phyloP scores from a whole-genome alignment of 2,329 filamentous ascomycete species.

The Epichloe uncinata region DNA sequence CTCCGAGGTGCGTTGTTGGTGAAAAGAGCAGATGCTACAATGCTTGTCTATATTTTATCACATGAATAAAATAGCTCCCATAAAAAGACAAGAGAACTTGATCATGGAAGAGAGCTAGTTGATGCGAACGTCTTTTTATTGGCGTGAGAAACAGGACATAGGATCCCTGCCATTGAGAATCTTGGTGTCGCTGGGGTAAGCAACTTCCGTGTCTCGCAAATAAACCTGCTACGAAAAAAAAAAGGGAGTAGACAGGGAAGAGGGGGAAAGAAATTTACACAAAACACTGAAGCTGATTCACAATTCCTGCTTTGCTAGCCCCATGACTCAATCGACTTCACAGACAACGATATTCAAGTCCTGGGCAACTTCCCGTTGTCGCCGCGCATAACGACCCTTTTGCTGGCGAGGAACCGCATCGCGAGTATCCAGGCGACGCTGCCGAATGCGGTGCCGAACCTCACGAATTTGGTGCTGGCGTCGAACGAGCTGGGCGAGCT shows the following conservation, averaged over 20 bases:
- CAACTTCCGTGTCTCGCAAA: slow-evolving; percentile 13
- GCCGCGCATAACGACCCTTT: slow-evolving; percentile 73
- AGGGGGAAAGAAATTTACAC: background rate
- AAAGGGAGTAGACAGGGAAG: background rate
- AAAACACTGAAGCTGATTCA: background rate
- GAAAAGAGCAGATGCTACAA: slow-evolving; percentile 97
- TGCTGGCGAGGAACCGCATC: slow-evolving; percentile 83
- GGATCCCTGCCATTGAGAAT: slow-evolving; percentile 96
- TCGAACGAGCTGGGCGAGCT: slow-evolving; percentile 74
- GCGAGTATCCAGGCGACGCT: slow-evolving; percentile 66
- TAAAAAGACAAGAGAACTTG: slow-evolving; percentile 29
- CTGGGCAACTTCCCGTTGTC: slow-evolving; percentile 89
- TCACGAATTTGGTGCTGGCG: slow-evolving; percentile 70
- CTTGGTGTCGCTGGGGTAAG: slow-evolving; percentile 83
- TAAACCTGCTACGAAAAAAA: background rate
- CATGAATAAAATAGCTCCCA: background rate
- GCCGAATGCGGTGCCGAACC: slow-evolving; percentile 62
- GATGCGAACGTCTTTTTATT: slow-evolving; percentile 50
- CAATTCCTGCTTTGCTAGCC: slow-evolving; percentile 39
- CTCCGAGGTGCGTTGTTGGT: slow-evolving; percentile 79
- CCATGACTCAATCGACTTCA: slow-evolving; percentile 94
- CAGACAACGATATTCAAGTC: slow-evolving; percentile 89
- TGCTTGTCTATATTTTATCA: slow-evolving; percentile 14
- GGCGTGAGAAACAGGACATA: slow-evolving; percentile 63
- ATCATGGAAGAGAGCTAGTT: slow-evolving; percentile 50